Evolutionary conservation across 73 alveolate species (phyloP), one percentile per base, ranked within the genome.

Genomic region (Paramecium caudatum): DNA sequence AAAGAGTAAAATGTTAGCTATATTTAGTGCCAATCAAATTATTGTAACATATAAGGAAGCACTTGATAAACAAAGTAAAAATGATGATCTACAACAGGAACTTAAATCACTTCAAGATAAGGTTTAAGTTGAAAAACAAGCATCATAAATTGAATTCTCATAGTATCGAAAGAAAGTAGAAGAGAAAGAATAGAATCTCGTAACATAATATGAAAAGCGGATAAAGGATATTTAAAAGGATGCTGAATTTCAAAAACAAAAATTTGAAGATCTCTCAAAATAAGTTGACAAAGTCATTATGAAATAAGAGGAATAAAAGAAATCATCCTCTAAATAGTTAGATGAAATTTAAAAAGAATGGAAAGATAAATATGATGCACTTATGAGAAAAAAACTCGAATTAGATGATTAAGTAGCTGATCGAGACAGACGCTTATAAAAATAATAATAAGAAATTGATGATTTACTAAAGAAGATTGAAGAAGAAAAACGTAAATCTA

Each of bases 281-380:
- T 81, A 86, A 37, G 82, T 91, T 23, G 95, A 91, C 37, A 92
- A 92, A 48, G 90, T 86, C 0, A 47, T 86, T 21, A 65, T 90
- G 39, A 90, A 90, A 16, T 91, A 94, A 33, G 98, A 95, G 19
- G 97, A 94, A 46, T 27, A 83, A 25, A 95, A 91, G 43, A 92
- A 78, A 39, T 82, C 82, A 34, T 97, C 95, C 63, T 81, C 92
- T 30, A 94, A 92, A 37, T 97, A 95, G 46, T 78, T 95, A 30
- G 98, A 95, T n/a, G 97, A 94, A 36, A 91, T 93, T 45, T 93
- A 92, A 37, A 88, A 94, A 69, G 98, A 94, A 78, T 86, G 90
- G 82, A 95, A 95, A 61, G 93, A 90, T 37, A 95, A 95, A 61
- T 94, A 94, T 74, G 91, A 95, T 68, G 90, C 80, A 8, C 85